Evolutionary conservation across 192 early-diverging fungal genomes (phyloP).

Genomic region (Allomyces javanicus): DNA sequence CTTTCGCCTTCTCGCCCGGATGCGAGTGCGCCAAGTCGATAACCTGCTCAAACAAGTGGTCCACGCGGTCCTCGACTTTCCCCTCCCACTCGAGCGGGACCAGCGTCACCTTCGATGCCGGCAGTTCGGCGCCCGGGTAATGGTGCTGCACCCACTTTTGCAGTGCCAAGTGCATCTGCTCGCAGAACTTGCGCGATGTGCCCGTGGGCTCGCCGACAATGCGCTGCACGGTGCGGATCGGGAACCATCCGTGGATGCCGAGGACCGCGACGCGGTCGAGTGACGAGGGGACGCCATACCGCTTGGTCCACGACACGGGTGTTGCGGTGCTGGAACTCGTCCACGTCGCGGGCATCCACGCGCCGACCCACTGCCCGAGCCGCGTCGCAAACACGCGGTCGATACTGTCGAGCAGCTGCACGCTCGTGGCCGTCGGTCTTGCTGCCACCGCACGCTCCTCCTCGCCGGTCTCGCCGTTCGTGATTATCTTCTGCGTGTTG

Average conservation of each 20-base stretch:
- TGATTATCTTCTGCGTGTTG: no score
- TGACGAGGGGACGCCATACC: background rate
- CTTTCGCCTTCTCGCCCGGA: no score
- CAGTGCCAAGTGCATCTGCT: constrained; percentile 61
- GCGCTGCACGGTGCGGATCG: constrained; percentile 31
- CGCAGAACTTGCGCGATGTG: constrained; percentile 69
- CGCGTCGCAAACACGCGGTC: background rate
- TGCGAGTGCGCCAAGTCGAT: constrained; percentile 3
- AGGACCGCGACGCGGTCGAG: constrained; percentile 44
- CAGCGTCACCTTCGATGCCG: constrained; percentile 28
- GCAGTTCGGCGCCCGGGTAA: constrained; percentile 20
- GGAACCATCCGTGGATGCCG: constrained; percentile 86
- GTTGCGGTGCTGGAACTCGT: background rate
- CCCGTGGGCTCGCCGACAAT: constrained; percentile 85
- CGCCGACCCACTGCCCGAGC: no score
- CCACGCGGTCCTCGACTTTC: constrained; percentile 68
- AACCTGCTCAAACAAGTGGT: constrained; percentile 48
- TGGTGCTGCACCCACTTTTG: constrained; percentile 28
- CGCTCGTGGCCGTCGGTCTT: background rate
- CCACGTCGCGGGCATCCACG: no score
- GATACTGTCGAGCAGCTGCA: background rate
- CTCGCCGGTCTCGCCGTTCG: no score
- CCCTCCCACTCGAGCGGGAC: constrained; percentile 86
- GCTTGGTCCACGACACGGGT: background rate
- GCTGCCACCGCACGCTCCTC: background rate